Evolutionary conservation across 768 basidiomycete species (phyloP).

Genomic region (Termitomyces eurrhizus): DNA sequence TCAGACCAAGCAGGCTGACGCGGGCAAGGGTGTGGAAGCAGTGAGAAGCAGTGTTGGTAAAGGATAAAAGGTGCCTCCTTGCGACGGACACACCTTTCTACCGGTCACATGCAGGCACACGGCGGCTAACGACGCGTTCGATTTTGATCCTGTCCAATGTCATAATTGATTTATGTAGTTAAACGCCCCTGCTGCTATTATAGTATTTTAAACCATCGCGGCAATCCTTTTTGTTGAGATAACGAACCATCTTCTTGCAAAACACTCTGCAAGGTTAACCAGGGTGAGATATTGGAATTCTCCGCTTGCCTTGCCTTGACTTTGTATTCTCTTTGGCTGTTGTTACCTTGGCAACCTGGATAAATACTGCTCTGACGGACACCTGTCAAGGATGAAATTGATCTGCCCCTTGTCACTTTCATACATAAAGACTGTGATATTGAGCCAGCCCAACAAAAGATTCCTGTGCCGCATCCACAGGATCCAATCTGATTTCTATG

Average conservation of each 20-base stretch:
- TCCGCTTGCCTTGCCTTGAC: not conserved
- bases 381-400: not conserved
- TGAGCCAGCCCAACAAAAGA: not conserved
- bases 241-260: not conserved
- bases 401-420: not conserved
- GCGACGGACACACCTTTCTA: not conserved
- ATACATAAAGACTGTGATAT: not conserved
- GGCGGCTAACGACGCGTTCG: constrained; percentile 1
- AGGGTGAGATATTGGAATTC: not conserved
- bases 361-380: not conserved
- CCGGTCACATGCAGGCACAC: constrained; percentile 7
- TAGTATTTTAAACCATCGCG: not conserved
- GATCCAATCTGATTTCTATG: not conserved
- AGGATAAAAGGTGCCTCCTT: not conserved
- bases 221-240: not conserved
- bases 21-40: constrained; percentile 1
- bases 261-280: not conserved
- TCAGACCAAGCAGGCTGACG: not conserved
- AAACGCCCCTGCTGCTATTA: not conserved
- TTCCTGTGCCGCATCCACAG: not conserved
- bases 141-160: not conserved
- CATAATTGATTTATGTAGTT: not conserved
- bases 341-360: constrained; percentile 5
- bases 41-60: not conserved
- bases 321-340: not conserved